Evolutionary conservation across 1,284 basidiomycete genomes (phyloP).

Genomic region (Vanrija sp.): DNA sequence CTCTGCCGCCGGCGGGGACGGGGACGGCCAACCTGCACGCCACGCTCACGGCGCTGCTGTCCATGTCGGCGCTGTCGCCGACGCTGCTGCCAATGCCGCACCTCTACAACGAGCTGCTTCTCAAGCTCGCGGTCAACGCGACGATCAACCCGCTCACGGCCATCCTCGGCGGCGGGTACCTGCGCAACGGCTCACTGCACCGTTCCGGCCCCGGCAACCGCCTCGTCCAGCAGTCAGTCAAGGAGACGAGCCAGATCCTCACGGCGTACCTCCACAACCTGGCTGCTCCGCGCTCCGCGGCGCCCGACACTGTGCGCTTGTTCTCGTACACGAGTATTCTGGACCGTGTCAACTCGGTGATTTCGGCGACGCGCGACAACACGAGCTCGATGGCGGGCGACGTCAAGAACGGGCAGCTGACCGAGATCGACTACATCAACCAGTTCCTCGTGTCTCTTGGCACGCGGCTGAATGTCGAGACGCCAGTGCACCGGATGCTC

Average conservation of each 20-base stretch:
- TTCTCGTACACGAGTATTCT: constrained; percentile 37
- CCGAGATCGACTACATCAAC: constrained; percentile 81
- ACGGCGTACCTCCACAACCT: constrained; percentile 51
- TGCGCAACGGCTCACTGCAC: constrained; percentile 73
- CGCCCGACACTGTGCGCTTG: constrained; percentile 29
- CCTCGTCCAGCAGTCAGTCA: constrained; percentile 58
- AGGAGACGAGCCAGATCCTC: constrained; percentile 61
- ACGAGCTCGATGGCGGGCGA: constrained; percentile 76
- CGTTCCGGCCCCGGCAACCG: constrained; percentile 50
- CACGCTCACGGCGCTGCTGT: constrained; percentile 63
- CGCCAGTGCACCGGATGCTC: constrained; percentile 62
- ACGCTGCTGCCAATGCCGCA: constrained; percentile 67
- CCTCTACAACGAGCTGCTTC: constrained; percentile 68
- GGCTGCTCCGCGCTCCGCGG: constrained; percentile 20
- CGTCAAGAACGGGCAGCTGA: constrained; percentile 57
- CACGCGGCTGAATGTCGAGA: constrained; percentile 58
- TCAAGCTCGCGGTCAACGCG: constrained; percentile 80
- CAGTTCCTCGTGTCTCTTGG: constrained; percentile 76
- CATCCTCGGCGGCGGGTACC: constrained; percentile 58
- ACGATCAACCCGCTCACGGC: constrained; percentile 86
- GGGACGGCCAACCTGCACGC: constrained; percentile 54
- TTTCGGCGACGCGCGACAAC: constrained; percentile 59
- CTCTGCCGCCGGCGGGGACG: constrained; percentile 57
- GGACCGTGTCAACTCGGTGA: constrained; percentile 58
- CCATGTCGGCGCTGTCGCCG: constrained; percentile 58